Base-by-base conservation (phyloP, 176 grass and related monocot species). In the Urochloa ruziziensis region DNA sequence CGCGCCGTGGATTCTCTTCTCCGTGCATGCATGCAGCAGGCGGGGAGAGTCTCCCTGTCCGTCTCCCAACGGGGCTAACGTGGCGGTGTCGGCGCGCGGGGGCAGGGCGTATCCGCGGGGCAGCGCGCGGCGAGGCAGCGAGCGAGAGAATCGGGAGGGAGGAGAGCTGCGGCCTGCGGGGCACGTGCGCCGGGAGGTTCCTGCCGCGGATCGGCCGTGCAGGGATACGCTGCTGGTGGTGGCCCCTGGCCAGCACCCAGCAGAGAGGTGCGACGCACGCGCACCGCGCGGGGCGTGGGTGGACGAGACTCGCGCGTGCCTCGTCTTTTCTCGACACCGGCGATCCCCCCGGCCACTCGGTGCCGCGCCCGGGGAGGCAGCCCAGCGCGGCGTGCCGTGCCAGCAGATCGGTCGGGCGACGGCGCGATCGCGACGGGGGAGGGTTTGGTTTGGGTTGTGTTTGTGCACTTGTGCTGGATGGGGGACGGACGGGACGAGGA, bases 361-460 rank as follows among this genome's bases (percentile, higher is more conserved):
- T 87, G 85, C 78, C 47, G 78, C 36, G 44, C 67, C 0, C 7
- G 30, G 66, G 66, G 84, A 80, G 77, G 84, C 77, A 86, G 43
- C 54, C 54, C 54, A 40, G 11, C 66, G 66, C 42, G 51, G 62
- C 47, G 74, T 75, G 59, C 33, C 27, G 27, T 21, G 36, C 40
- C 67, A 29, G 42, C 39, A 16, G 40, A 42, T 25, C 11, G n/a
- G n/a, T n/a, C n/a, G n/a, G n/a, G n/a, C n/a, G n/a, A n/a, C n/a
- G n/a, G n/a, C n/a, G n/a, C n/a, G n/a, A n/a, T n/a, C n/a, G n/a
- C n/a, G n/a, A n/a, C n/a, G n/a, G n/a, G n/a, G n/a, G n/a, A n/a
- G n/a, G n/a, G n/a, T n/a, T n/a, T n/a, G n/a, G n/a, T n/a, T n/a
- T n/a, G n/a, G n/a, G n/a, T n/a, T n/a, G n/a, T n/a, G n/a, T n/a